Evolutionary conservation across 352 stramenopile species (phyloP).

Genomic region (Globisporangium viniferum): DNA sequence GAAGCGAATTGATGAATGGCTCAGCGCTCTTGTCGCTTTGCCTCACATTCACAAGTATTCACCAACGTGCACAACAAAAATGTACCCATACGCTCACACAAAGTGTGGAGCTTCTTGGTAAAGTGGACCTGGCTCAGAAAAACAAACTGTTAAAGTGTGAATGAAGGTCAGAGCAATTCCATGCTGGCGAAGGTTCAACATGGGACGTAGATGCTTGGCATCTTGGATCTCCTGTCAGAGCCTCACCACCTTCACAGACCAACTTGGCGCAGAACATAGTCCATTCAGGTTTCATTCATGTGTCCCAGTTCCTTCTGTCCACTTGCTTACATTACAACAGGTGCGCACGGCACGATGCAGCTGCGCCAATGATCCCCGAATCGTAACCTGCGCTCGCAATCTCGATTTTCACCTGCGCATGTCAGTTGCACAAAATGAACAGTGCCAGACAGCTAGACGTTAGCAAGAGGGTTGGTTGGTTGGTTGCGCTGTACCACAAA

Average conservation of each 20-base stretch:
- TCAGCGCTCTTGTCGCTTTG: constrained; percentile 1
- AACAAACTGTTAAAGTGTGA: background rate
- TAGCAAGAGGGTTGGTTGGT: background rate
- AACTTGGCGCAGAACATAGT: background rate
- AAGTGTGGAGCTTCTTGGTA: background rate
- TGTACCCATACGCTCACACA: background rate
- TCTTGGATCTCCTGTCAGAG: background rate
- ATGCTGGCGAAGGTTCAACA: background rate
- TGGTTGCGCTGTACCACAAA: background rate
- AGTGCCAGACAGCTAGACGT: background rate
- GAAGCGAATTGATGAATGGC: constrained; percentile 5
- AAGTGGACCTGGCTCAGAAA: background rate
- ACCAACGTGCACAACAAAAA: background rate
- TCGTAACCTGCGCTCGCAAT: constrained; percentile 82
- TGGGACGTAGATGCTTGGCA: background rate
- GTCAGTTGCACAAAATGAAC: background rate
- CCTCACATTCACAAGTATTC: background rate
- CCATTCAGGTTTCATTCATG: background rate
- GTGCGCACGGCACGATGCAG: constrained; percentile 29
- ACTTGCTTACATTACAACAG: background rate
- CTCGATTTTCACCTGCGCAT: constrained; percentile 58
- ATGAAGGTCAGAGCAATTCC: background rate
- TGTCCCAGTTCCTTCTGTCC: background rate
- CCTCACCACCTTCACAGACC: background rate
- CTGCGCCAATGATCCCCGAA: constrained; percentile 78